Evolutionary conservation across 306 rosid genomes (phyloP), one percentile per base, ranked within the genome.

Genomic region (Abrus precatorius): DNA sequence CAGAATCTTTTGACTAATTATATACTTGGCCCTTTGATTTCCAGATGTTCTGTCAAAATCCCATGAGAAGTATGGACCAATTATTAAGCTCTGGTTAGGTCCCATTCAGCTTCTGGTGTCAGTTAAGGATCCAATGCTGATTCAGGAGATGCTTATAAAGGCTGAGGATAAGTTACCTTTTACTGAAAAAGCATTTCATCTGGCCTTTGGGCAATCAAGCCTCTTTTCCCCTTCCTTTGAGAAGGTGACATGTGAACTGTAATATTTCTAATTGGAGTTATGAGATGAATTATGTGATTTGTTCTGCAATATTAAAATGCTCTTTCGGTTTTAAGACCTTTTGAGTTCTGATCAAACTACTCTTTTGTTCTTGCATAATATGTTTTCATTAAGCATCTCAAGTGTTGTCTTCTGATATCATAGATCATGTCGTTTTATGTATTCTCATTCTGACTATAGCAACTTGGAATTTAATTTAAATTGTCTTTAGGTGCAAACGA

Each of bases 101-200:
- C 97, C 97, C 73, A 89, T 89, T 32, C 86, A 84, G 88, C 95
- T 94, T 54, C 80, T 94, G 76, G 98, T 94, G 83, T 94, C 98
- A 0, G 79, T 94, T 54, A 94, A 82, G 84, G 95, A 90, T 69
- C 94, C 94, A 33, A 29, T 20, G 13, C 85, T 92, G 56, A 84
- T 90, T 78, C 89, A 88, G 78, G 92, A 92, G 83, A 85, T 90
- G 91, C 90, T 94, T 54, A 38, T 88, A 7, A 92, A 92, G 87
- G 98, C 95, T 9, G 79, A 83, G 72, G 97, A 92, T 82, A 94
- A 89, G 72, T 80, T 90, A 62, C 98, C 97, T 80, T 79, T 71
- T 79, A 80, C 90, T 0, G 97, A 91, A 70, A 92, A 84, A 85
- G 89, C 81, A 38, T 90, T 90, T 77, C 90, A 74, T 50, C 79